These are phyloP conservation scores for Gastrolobium villosum DNA, from an alignment of 306 rosid genomes.

Conservation along the genomic window DNA sequence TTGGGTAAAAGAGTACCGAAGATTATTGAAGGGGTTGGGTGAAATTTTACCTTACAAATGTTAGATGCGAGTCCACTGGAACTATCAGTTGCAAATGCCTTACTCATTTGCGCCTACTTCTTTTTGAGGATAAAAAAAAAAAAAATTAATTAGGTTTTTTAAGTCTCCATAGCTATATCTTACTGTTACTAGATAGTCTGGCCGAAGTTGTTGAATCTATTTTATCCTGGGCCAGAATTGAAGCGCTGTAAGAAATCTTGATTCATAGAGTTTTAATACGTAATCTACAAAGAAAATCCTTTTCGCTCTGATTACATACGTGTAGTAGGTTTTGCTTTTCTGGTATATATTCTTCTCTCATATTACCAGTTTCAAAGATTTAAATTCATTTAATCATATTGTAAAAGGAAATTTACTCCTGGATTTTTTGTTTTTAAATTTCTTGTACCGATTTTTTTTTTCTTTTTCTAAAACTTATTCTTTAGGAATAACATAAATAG, in stretches of 20 bases:
- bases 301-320: conserved; percentile 22
- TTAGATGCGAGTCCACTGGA: conserved; percentile 60
- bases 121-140: conserved; percentile 43
- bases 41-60: conserved; percentile 46
- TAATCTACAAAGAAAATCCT: conserved; percentile 49
- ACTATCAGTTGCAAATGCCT: conserved; percentile 77
- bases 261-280: conserved; percentile 50
- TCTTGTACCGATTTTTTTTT: neutral
- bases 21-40: conserved; percentile 47
- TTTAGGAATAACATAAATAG: neutral
- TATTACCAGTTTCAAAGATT: neutral
- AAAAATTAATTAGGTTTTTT: conserved; percentile 54
- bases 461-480: neutral
- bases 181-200: conserved; percentile 40
- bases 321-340: conserved; percentile 6
- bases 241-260: conserved; percentile 51
- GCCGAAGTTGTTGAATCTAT: conserved; percentile 44
- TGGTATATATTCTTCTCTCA: neutral
- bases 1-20: conserved; percentile 40
- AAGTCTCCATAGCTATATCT: conserved; percentile 53
- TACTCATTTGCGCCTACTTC: conserved; percentile 57
- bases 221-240: conserved; percentile 46
- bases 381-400: neutral
- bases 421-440: neutral
- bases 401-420: neutral